Percentiles rank a stretch among this genome's conserved stretches.
phyloP scores from a whole-genome alignment of 495 filamentous ascomycete genomes.

The Chaetomium fimeti region DNA sequence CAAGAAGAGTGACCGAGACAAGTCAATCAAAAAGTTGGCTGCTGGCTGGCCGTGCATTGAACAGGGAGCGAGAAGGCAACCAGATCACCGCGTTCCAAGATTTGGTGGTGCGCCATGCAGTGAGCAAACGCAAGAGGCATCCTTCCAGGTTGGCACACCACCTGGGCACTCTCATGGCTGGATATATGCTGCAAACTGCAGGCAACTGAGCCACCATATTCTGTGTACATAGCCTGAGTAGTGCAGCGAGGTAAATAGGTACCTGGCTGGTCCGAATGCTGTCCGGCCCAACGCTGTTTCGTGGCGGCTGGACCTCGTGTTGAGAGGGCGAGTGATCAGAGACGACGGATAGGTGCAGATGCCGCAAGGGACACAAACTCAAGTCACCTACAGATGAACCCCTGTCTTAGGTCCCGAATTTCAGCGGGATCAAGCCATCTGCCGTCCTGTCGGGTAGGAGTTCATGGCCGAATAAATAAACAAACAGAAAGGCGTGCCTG shows the following conservation, averaged over 20 bases:
- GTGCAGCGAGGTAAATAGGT: background rate
- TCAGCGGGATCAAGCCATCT: background rate
- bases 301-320: conserved; percentile 13
- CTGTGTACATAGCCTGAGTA: too few species aligned
- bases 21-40: conserved; percentile 3
- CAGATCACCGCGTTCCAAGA: conserved; percentile 7
- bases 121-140: background rate
- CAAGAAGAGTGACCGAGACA: conserved; percentile 12
- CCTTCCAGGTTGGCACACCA: background rate
- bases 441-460: background rate
- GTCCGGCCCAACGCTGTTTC: background rate
- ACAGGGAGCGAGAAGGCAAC: background rate
- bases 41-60: background rate
- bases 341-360: conserved; percentile 15
- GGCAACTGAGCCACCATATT: background rate
- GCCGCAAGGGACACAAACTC: background rate
- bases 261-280: background rate
- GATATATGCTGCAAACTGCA: background rate
- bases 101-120: conserved; percentile 1
- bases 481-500: too few species aligned
- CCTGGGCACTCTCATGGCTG: background rate
- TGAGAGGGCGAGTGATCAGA: conserved; percentile 5
- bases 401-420: background rate
- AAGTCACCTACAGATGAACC: conserved; percentile 3
- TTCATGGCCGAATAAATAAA: background rate